phyloP scores from a whole-genome alignment of 2,329 filamentous ascomycete species.

The Stagonosporopsis cucurbitacearum region DNA sequence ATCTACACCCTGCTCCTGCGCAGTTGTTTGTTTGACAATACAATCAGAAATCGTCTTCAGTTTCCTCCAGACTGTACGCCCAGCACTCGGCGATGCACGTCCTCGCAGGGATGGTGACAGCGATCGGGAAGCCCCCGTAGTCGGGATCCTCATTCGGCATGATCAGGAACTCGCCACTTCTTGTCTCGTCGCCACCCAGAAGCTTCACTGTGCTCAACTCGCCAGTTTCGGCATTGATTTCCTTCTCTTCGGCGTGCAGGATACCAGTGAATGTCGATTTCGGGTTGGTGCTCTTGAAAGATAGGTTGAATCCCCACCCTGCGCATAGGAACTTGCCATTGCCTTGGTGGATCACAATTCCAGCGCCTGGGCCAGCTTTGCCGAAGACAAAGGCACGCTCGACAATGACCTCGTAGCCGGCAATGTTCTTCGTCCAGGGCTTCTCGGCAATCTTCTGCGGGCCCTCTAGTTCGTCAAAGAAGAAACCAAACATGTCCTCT shows the following conservation, averaged over 20 bases:
- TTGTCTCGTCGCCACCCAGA: conserved; percentile 56
- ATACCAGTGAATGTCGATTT: conserved; percentile 53
- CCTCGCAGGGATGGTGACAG: conserved; percentile 60
- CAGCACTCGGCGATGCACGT: conserved; percentile 45
- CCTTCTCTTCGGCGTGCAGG: conserved; percentile 52
- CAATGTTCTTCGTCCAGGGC: conserved; percentile 43
- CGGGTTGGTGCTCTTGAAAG: conserved; percentile 33
- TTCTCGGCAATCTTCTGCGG: conserved; percentile 40
- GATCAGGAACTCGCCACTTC: conserved; percentile 57
- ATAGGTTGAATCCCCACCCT: conserved; percentile 55
- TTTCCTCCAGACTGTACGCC: conserved; percentile 35
- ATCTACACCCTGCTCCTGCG: conserved; percentile 16
- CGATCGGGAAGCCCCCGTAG: conserved; percentile 63
- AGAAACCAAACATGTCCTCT: conserved; percentile 50
- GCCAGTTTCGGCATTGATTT: conserved; percentile 47
- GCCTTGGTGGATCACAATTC: conserved; percentile 53
- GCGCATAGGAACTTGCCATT: conserved; percentile 53
- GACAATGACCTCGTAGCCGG: conserved; percentile 48
- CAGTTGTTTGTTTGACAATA: not conserved
- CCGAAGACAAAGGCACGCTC: conserved; percentile 57
- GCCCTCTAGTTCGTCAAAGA: conserved; percentile 49
- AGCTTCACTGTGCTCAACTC: conserved; percentile 47
- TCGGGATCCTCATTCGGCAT: conserved; percentile 65
- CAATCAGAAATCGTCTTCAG: conserved; percentile 22
- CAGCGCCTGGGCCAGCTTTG: conserved; percentile 49